Base-by-base conservation (phyloP, 805 yeast species). In the Ogataea pignaliae region DNA sequence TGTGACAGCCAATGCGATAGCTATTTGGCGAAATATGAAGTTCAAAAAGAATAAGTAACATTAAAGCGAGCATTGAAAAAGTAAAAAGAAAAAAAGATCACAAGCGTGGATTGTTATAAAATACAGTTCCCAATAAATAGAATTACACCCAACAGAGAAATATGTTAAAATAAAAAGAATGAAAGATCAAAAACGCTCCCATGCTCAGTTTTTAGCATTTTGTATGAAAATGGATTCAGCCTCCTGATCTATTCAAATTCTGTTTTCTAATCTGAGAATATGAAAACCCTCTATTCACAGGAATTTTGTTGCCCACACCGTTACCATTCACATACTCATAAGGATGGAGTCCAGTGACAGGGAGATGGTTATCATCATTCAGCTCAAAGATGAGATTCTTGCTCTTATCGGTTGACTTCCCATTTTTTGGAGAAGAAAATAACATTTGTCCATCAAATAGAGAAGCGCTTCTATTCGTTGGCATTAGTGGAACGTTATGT, bases 261-360 rank as follows among this genome's bases (percentile, higher is more conserved):
- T 45, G 31, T 29, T 45, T 49, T 42, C 60, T 46, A 3, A 56
- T 55, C 41, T 56, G 52, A 11, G 60, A 52, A 36, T 56, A 56
- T 6, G 56, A 41, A 14, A 37, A 35, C 8, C 41, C 32, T 2
- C 41, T 15, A 21, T 21, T 21, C 7, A 7, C 4, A 15, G 28
- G n/a, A n/a, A n/a, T n/a, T n/a, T n/a, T n/a, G n/a, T n/a, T n/a
- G n/a, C n/a, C n/a, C n/a, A n/a, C 3, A 3, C 14, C 26, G 10
- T 16, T 16, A 12, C 15, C 9, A 21, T 26, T 26, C 10, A 41
- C 34, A 26, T 43, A 43, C 13, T 31, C 29, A 41, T 38, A 26
- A 5, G 39, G 18, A 5, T 36, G 30, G 9, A 39, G 43, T 1
- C 44, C 37, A 16, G 45, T 41, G 17, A 29, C 18, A 8, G 36